Evolutionary conservation across 2,329 filamentous ascomycete species (phyloP).

Genomic region (Cercospora sojina): DNA sequence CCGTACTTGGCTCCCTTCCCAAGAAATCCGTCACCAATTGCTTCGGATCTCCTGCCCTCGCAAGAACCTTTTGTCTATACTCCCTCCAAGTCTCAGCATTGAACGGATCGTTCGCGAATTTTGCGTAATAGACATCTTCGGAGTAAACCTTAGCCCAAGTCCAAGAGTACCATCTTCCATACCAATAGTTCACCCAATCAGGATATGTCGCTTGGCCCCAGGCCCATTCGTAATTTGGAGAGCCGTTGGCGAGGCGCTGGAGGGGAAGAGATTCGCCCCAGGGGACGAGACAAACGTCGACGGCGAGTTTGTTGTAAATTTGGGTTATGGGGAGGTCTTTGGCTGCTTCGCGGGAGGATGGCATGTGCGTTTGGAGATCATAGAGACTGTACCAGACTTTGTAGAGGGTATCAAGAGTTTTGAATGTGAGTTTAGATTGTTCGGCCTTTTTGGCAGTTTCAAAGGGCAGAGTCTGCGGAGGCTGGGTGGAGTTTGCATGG

Average conservation of each 20-base stretch:
- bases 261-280: not conserved
- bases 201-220: not conserved
- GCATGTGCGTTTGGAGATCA: not conserved
- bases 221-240: not conserved
- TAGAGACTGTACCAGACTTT: slow-evolving; percentile 1
- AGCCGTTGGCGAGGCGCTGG: not conserved
- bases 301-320: not conserved
- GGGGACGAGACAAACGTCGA: not conserved
- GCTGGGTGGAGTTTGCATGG: not conserved
- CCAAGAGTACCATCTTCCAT: not conserved
- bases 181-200: not conserved
- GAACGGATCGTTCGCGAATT: not conserved
- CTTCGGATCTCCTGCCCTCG: not conserved
- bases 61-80: not conserved
- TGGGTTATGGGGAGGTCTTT: not conserved
- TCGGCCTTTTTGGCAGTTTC: not conserved
- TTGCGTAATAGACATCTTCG: not conserved
- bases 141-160: not conserved
- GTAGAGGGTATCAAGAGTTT: not conserved
- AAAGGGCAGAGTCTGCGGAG: not conserved
- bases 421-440: not conserved
- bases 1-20: not conserved
- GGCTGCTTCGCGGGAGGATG: not conserved
- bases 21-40: not conserved
- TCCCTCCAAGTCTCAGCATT: not conserved